Conservation (phyloP, 176 grass and related monocot species). For the Juncus effusus region DNA sequence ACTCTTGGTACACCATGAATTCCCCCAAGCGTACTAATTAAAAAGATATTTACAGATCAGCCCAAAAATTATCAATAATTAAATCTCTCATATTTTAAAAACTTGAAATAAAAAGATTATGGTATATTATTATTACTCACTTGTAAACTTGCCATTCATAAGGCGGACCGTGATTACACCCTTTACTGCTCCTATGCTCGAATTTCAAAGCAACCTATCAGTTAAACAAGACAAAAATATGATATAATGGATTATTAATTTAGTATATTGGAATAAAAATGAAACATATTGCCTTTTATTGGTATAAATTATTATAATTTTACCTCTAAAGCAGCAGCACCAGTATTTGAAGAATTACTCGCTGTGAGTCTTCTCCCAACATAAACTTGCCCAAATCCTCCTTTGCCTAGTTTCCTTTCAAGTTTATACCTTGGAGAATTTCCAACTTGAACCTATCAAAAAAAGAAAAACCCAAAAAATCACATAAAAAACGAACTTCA, state of each 20-base stretch:
- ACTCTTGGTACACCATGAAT: constrained; percentile 89
- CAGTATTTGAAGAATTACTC: constrained; percentile 25
- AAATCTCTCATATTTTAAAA: constrained; percentile 20
- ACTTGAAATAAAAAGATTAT: constrained; percentile 14
- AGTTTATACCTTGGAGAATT: constrained; percentile 85
- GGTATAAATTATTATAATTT: constrained; percentile 2
- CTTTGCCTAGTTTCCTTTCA: constrained; percentile 86
- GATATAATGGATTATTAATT: too few relatives aligned
- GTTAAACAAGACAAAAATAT: not conserved
- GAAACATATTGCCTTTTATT: not conserved
- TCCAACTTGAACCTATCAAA: constrained; percentile 70
- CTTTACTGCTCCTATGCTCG: constrained; percentile 94
- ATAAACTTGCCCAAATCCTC: constrained; percentile 99
- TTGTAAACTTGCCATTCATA: constrained; percentile 93
- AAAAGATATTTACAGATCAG: constrained; percentile 21
- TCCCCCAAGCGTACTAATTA: constrained; percentile 57
- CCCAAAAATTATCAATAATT: not conserved
- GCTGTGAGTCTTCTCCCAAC: constrained; percentile 65
- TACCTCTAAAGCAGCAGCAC: constrained; percentile 70
- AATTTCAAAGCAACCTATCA: constrained; percentile 90
- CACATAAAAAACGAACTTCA: too few relatives aligned
- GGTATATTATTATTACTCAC: constrained; percentile 50
- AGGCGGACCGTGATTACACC: constrained; percentile 81
- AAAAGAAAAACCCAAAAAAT: not conserved
- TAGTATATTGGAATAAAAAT: too few relatives aligned